Evolutionary conservation across 495 filamentous ascomycete species (phyloP).

Genomic region (Penicillium argentinense): DNA sequence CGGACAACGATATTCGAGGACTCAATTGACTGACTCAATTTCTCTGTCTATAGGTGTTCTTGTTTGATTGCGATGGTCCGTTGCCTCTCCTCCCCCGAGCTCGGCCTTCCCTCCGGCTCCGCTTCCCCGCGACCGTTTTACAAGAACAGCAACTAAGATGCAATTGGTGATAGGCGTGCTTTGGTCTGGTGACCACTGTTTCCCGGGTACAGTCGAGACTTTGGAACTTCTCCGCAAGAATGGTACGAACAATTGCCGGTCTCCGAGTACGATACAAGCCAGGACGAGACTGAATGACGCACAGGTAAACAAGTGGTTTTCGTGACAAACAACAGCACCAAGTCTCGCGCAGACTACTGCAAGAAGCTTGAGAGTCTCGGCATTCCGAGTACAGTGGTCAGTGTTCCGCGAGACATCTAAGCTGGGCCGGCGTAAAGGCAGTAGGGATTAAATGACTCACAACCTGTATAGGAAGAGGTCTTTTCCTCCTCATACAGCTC

Average conservation of each 20-base stretch:
- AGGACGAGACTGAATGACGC: neutral
- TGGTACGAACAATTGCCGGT: too few relatives aligned
- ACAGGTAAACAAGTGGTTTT: conserved; percentile 91
- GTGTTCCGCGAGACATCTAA: too few relatives aligned
- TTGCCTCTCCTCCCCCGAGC: conserved; percentile 9
- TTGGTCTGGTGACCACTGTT: conserved; percentile 91
- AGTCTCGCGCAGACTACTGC: conserved; percentile 86
- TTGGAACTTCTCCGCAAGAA: conserved; percentile 73
- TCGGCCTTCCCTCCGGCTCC: conserved; percentile 9
- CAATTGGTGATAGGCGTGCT: conserved; percentile 71
- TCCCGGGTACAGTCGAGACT: conserved; percentile 79
- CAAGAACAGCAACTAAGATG: conserved; percentile 21
- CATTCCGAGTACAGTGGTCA: conserved; percentile 68
- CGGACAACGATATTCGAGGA: too few relatives aligned
- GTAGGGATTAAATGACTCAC: conserved; percentile 1
- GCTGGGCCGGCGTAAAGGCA: too few relatives aligned
- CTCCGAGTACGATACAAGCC: conserved; percentile 8
- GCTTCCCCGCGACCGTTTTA: neutral
- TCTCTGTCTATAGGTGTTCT: conserved; percentile 67
- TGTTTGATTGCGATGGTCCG: conserved; percentile 96
- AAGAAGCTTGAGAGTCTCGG: conserved; percentile 84
- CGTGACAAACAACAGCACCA: conserved; percentile 98
- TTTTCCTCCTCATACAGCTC: conserved; percentile 94
- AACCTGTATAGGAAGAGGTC: conserved; percentile 70
- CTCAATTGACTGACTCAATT: conserved; percentile 2